These are phyloP conservation scores for Aspergillus transmontanensis DNA, from an alignment of 2,329 filamentous ascomycete genomes.

Conservation along the genomic window DNA sequence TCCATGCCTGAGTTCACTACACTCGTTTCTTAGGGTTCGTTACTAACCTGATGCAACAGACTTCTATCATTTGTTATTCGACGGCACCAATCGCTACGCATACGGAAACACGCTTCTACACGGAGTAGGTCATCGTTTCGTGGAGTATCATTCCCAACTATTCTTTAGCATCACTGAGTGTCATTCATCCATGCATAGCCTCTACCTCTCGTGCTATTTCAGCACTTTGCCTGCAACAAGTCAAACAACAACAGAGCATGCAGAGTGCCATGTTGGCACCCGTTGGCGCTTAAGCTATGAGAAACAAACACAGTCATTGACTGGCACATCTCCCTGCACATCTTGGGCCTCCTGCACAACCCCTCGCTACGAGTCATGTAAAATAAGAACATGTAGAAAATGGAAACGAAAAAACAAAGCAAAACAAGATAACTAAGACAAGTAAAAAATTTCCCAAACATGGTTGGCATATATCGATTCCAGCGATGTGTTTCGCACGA, in stretches of 20 bases:
- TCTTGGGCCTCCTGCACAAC: not conserved
- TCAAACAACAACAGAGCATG: not conserved
- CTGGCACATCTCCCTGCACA: not conserved
- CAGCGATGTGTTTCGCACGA: not conserved
- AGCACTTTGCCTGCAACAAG: not conserved
- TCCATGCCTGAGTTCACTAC: not conserved
- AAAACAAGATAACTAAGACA: slow-evolving; percentile 4
- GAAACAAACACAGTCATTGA: not conserved
- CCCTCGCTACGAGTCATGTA: not conserved
- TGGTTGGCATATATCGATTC: slow-evolving; percentile 9
- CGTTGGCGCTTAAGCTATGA: not conserved
- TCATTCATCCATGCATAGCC: not conserved
- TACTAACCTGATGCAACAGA: not conserved
- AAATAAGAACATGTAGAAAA: not conserved
- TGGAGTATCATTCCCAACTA: not conserved
- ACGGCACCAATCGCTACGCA: not conserved
- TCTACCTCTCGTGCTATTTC: not conserved
- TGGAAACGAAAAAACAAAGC: not conserved
- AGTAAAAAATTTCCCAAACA: slow-evolving; percentile 9
- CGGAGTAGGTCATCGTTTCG: not conserved
- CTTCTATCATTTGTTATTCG: not conserved
- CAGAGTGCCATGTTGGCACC: not conserved
- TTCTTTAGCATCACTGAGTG: not conserved
- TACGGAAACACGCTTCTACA: not conserved
- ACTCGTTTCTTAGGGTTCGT: not conserved